These are phyloP conservation scores for Globisporangium canariense DNA, from an alignment of 352 stramenopile species.

Conservation along the genomic window DNA sequence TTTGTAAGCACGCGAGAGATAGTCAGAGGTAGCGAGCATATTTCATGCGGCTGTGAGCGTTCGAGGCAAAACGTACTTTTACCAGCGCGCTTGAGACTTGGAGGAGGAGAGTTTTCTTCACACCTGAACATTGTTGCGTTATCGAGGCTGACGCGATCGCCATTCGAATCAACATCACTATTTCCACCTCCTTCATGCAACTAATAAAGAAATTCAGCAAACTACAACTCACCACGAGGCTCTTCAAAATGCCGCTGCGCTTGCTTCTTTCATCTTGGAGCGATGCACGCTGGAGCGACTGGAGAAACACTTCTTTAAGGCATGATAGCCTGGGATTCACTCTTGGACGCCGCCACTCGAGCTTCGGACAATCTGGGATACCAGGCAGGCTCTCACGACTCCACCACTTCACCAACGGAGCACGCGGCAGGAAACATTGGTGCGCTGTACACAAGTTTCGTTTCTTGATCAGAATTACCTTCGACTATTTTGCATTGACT, in stretches of 20 bases:
- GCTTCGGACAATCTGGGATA: background rate
- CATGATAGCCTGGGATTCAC: background rate
- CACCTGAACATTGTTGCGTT: background rate
- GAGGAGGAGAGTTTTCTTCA: background rate
- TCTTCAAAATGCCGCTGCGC: background rate
- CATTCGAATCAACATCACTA: background rate
- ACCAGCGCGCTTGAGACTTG: background rate
- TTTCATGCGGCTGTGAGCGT: background rate
- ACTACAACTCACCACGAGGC: background rate
- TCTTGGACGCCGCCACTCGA: background rate
- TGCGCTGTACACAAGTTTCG: conserved; percentile 17
- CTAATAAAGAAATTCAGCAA: background rate
- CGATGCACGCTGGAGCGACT: background rate
- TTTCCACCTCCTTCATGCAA: background rate
- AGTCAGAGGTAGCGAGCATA: background rate
- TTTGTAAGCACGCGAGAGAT: background rate
- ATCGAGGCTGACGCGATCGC: background rate
- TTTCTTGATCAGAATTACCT: conserved; percentile 22
- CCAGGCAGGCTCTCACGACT: conserved; percentile 12
- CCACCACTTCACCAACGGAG: conserved; percentile 11
- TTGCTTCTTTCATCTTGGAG: background rate
- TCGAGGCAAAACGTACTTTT: background rate
- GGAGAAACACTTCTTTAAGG: background rate
- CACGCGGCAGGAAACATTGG: background rate
- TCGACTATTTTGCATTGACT: conserved; percentile 83